Base-by-base conservation (phyloP, 1,284 basidiomycete genomes). In the Tetrapyrgos nigripes region DNA sequence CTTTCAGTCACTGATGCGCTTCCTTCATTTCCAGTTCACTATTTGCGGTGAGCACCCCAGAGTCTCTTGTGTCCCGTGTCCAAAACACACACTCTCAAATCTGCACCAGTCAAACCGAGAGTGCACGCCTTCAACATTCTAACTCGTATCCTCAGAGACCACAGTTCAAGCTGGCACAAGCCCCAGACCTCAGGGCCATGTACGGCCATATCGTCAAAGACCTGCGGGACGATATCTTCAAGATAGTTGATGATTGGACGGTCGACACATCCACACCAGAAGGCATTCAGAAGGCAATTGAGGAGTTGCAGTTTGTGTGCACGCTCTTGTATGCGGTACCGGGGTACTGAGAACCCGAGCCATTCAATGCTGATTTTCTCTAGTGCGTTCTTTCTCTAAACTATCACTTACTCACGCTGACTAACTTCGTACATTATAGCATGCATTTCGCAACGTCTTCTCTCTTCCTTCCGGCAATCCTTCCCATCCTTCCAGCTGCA, bases 381-480 rank as follows among this genome's bases (percentile, higher is more conserved):
- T 50, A 76, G 83, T 83, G 55, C 64, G 82, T 72, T 26, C 29
- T 23, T 33, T 19, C 27, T 26, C 3, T 23, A 23, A 14, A 17
- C 13, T 23, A 1, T 4, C 6, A 17, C 27, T 27, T 9, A 5
- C 23, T 45, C n/a, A 4, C 5, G 23, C 44, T 27, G 44, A 17
- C 24, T 53, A 23, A 37, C 21, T 44, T 28, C 24, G 24, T 46
- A 48, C 14, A 31, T 8, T 33, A 40, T 50, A 85, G 84, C 14
- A 80, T 84, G 78, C 84, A 85, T 59, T 61, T 83, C 23, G 79
- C 84, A 49, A 86, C 84, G n/a, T n/a, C n/a, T 0, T 83, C 82
- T n/a, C 66, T 83, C 37, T 85, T 84, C 64, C 66, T 84, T n/a
- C 73, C 78, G 1, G 75, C 83, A 0, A 59, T 79, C 43, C 62